Percentiles rank a stretch among this genome's conserved stretches.
These are phyloP conservation scores for Tolypocladium endophyticum DNA, from an alignment of 2,329 filamentous ascomycete species.

Conservation along the genomic window DNA sequence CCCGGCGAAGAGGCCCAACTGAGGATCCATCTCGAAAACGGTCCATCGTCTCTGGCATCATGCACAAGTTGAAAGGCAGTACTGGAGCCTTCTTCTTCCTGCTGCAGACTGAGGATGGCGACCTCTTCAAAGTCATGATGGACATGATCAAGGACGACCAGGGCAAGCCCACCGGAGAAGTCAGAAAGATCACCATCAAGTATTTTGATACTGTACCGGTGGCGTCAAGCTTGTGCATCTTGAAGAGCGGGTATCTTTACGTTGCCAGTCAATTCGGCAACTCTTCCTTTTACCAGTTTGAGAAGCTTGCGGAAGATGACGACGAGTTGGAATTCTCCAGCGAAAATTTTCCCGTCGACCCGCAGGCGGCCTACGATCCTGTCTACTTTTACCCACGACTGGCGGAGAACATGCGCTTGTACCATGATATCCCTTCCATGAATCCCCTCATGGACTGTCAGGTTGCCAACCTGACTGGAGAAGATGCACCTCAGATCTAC, in stretches of 20 bases:
- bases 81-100: conserved; percentile 92
- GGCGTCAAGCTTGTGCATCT: conserved; percentile 76
- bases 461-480: conserved; percentile 78
- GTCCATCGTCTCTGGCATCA: conserved; percentile 79
- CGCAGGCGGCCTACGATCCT: conserved; percentile 59
- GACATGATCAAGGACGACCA: conserved; percentile 79
- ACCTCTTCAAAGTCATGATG: conserved; percentile 91
- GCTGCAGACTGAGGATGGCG: conserved; percentile 92
- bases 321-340: conserved; percentile 80
- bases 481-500: conserved; percentile 95
- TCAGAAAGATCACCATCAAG: conserved; percentile 79
- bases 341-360: conserved; percentile 70
- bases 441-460: conserved; percentile 89
- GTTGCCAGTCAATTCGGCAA: conserved; percentile 88
- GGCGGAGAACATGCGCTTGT: conserved; percentile 71
- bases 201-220: conserved; percentile 96
- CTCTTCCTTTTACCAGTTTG: conserved; percentile 92
- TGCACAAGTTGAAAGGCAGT: conserved; percentile 84
- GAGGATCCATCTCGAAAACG: conserved; percentile 90
- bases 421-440: conserved; percentile 78
- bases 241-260: conserved; percentile 93
- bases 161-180: conserved; percentile 69
- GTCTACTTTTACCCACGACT: conserved; percentile 77
- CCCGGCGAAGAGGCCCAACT: conserved; percentile 72
- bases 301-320: conserved; percentile 92